phyloP scores from a whole-genome alignment of 108 stramenopile genomes.

The Nannochloropsis gaditana region DNA sequence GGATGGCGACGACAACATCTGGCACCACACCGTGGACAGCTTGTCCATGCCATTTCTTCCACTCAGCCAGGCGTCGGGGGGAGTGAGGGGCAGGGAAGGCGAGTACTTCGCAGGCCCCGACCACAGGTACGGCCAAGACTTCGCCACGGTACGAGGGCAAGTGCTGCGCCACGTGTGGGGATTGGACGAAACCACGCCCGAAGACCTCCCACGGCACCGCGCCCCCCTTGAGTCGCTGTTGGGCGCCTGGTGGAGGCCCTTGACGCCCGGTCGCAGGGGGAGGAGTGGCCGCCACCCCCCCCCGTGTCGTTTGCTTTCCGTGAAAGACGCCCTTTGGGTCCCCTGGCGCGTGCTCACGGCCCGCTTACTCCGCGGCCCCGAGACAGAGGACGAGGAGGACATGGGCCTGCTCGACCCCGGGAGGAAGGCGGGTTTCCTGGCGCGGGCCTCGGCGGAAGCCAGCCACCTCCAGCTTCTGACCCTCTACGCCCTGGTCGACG shows the following conservation, averaged over 20 bases:
- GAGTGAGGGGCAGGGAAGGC: not conserved
- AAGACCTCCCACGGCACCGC: not conserved
- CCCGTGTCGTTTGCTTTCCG: not conserved
- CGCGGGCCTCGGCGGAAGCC: not conserved
- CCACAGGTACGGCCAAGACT: not conserved
- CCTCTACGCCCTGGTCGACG: not conserved
- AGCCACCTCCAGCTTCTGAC: not conserved
- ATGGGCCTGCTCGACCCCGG: not conserved
- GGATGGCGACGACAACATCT: not conserved
- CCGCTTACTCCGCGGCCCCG: not conserved
- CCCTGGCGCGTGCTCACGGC: not conserved
- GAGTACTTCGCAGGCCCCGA: no score
- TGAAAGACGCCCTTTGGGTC: not conserved
- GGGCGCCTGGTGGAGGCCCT: not conserved
- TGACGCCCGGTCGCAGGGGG: not conserved
- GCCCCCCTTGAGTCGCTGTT: not conserved
- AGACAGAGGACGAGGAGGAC: not conserved
- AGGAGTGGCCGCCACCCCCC: not conserved
- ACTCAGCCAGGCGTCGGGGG: not conserved
- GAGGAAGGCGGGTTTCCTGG: not conserved
- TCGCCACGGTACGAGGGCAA: not conserved
- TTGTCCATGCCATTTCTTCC: not conserved
- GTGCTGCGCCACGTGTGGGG: not conserved
- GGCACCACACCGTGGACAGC: not conserved
- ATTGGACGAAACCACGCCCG: not conserved